These are phyloP conservation scores for Cynara cardunculus DNA, from an alignment of 129 eudicot species.

Conservation along the genomic window DNA sequence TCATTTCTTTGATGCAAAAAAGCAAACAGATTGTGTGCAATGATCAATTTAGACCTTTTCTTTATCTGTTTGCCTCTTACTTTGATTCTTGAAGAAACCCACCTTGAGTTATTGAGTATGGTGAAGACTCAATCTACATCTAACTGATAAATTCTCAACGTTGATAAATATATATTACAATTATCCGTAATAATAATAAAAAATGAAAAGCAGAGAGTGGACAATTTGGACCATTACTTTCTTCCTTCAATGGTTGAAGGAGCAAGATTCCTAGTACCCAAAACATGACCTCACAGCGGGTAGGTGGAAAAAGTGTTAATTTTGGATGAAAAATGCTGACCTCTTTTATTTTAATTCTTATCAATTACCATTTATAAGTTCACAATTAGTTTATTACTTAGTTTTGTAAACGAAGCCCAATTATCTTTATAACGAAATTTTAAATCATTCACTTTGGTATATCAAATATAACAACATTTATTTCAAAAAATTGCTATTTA, in stretches of 20 bases:
- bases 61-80: neutral
- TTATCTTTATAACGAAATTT: too few species aligned
- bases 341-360: too few species aligned
- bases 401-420: too few species aligned
- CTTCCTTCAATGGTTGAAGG: neutral
- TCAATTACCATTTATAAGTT: too few species aligned
- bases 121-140: neutral
- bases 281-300: neutral
- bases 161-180: neutral
- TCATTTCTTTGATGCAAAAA: slow-evolving; percentile 32
- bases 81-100: neutral
- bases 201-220: slow-evolving; percentile 13
- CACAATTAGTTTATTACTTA: too few species aligned
- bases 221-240: slow-evolving; percentile 13
- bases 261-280: neutral
- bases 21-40: neutral
- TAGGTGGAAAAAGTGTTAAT: neutral
- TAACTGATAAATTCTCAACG: neutral
- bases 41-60: neutral
- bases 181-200: neutral
- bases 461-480: too few species aligned
- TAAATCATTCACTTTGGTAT: too few species aligned
- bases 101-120: neutral
- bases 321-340: neutral
- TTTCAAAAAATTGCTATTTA: too few species aligned